Evolutionary conservation across 2,329 filamentous ascomycete species (phyloP).

Genomic region (Stachybotrys chlorohalonatus): DNA sequence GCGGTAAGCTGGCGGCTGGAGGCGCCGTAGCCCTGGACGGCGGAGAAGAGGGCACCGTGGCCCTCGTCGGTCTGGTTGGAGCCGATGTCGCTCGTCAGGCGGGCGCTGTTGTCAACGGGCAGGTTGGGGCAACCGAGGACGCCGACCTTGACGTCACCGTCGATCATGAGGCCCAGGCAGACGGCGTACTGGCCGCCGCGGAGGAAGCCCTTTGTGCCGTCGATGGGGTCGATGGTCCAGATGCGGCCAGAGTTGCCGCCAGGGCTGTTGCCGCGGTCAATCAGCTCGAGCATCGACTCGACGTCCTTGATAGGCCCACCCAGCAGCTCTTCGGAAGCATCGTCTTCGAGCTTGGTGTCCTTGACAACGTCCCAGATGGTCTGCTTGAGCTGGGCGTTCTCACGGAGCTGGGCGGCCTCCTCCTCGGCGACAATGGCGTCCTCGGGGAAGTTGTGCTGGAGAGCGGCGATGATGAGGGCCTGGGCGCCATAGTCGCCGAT

Average conservation of each 20-base stretch:
- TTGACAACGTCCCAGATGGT: constrained; percentile 79
- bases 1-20: constrained; percentile 63
- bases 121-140: constrained; percentile 95
- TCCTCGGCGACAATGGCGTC: constrained; percentile 95
- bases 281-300: constrained; percentile 57
- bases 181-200: constrained; percentile 96
- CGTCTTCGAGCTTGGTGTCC: constrained; percentile 54
- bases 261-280: constrained; percentile 59
- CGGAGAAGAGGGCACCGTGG: constrained; percentile 82
- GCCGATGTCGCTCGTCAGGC: constrained; percentile 57
- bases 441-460: constrained; percentile 79
- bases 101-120: constrained; percentile 66
- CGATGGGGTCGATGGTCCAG: constrained; percentile 96
- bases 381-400: constrained; percentile 55
- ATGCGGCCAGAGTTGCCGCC: constrained; percentile 71
- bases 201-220: constrained; percentile 95
- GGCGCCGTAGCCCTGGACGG: constrained; percentile 70
- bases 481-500: constrained; percentile 98
- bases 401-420: constrained; percentile 71
- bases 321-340: constrained; percentile 49
- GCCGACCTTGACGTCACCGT: constrained; percentile 88
- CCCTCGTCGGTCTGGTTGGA: constrained; percentile 65
- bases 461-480: constrained; percentile 86
- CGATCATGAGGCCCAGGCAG: constrained; percentile 82
- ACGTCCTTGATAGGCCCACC: constrained; percentile 61